A percentile compares a stretch with the other conserved stretches of the same genome.
These are phyloP conservation scores for Talaromyces ruber DNA, from an alignment of 495 filamentous ascomycete species.

Conservation along the genomic window DNA sequence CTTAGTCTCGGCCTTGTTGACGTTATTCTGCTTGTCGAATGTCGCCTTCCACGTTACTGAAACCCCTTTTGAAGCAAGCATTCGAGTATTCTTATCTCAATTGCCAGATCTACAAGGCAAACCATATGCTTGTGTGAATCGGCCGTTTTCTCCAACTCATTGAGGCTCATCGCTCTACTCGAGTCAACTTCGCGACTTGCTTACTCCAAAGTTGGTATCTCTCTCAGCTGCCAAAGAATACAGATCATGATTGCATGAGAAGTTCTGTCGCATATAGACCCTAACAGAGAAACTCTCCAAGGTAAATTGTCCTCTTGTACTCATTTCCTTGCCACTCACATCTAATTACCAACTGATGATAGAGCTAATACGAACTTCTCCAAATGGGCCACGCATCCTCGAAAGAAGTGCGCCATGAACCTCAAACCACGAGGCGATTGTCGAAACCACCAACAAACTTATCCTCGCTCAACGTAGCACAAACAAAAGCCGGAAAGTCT, in stretches of 20 bases:
- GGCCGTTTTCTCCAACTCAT: neutral
- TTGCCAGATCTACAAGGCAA: neutral
- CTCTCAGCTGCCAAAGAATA: neutral
- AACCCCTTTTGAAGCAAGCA: neutral
- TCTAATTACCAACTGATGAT: constrained; percentile 23
- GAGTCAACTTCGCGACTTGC: neutral
- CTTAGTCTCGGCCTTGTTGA: neutral
- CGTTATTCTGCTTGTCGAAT: neutral
- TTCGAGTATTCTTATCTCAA: too few relatives aligned
- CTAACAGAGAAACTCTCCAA: neutral
- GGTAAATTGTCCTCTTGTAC: constrained; percentile 7
- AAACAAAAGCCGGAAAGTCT: constrained; percentile 11
- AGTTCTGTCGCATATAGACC: neutral
- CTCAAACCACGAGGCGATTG: constrained; percentile 27
- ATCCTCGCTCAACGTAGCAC: constrained; percentile 1
- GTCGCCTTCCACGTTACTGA: constrained; percentile 6
- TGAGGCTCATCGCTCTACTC: neutral
- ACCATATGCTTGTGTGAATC: neutral
- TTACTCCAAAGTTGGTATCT: neutral
- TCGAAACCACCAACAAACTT: constrained; percentile 31
- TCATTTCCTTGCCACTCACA: constrained; percentile 3
- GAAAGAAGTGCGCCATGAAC: constrained; percentile 26
- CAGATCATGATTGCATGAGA: neutral
- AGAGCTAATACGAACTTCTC: constrained; percentile 15
- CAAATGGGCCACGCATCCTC: constrained; percentile 13